Percentiles rank a stretch among this genome's conserved stretches.
Evolutionary conservation across 768 basidiomycete genomes (phyloP).

Genomic region (Rhizopogon vinicolor): DNA sequence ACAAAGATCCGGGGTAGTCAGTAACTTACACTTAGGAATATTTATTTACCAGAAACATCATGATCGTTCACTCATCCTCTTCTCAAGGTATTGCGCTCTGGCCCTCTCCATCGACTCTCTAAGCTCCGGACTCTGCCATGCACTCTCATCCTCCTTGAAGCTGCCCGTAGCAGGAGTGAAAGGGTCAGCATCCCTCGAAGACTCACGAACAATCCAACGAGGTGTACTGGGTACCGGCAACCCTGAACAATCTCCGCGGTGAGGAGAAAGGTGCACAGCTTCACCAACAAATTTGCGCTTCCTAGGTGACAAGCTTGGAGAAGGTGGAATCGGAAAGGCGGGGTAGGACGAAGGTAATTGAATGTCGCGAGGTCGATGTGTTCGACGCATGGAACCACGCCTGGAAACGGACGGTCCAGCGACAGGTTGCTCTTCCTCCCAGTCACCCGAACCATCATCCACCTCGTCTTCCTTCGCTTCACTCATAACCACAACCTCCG

Average conservation of each 20-base stretch:
- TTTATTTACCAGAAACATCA: background rate
- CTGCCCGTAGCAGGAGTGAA: conserved; percentile 16
- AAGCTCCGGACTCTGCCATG: conserved; percentile 63
- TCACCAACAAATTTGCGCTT: conserved; percentile 25
- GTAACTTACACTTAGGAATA: conserved; percentile 2
- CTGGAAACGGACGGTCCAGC: conserved; percentile 19
- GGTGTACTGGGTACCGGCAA: conserved; percentile 12
- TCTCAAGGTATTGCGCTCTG: conserved; percentile 32
- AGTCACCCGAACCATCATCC: conserved; percentile 69
- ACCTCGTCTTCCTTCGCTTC: conserved; percentile 71
- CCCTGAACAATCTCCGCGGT: conserved; percentile 12
- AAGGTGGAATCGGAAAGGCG: conserved; percentile 20
- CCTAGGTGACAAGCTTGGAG: conserved; percentile 30
- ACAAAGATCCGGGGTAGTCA: background rate
- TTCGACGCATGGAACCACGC: conserved; percentile 19
- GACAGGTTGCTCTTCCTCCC: conserved; percentile 62
- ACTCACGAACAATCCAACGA: conserved; percentile 19
- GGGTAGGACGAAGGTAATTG: conserved; percentile 25
- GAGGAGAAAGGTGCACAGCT: conserved; percentile 16
- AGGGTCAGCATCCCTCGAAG: conserved; percentile 31
- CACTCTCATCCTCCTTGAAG: conserved; percentile 40
- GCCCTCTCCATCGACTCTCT: conserved; percentile 71
- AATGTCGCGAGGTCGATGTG: conserved; percentile 18
- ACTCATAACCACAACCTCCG: conserved; percentile 77
- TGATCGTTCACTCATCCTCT: background rate